Evolutionary conservation across 106 monocot species (phyloP).

Genomic region (Dendrobium chrysotoxum): DNA sequence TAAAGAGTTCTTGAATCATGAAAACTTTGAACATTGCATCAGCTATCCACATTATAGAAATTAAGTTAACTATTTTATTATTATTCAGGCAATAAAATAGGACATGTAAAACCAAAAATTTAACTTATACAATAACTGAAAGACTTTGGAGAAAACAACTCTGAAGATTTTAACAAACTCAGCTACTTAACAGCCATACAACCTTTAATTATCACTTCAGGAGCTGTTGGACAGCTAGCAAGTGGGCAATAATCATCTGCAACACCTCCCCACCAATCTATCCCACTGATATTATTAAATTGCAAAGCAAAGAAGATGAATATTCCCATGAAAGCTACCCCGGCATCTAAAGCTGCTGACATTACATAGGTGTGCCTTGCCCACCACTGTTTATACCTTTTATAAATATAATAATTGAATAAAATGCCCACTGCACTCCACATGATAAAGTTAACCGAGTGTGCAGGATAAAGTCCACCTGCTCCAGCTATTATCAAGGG

Average conservation of each 20-base stretch:
- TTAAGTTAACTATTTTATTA: too few relatives aligned
- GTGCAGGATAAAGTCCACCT: constrained; percentile 47
- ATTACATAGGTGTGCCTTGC: constrained; percentile 70
- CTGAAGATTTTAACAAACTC: too few relatives aligned
- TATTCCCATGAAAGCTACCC: constrained; percentile 84
- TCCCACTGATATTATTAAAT: constrained; percentile 7
- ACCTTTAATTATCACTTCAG: constrained; percentile 30
- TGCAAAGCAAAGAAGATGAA: constrained; percentile 54
- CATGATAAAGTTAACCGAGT: constrained; percentile 48
- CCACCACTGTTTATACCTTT: constrained; percentile 69
- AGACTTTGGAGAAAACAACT: too few relatives aligned
- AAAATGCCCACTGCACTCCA: constrained; percentile 62
- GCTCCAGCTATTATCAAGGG: constrained; percentile 55
- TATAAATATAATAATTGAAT: constrained; percentile 63
- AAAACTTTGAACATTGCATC: too few relatives aligned
- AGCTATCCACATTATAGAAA: too few relatives aligned
- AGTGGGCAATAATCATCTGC: constrained; percentile 37
- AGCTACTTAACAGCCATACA: constrained; percentile 14
- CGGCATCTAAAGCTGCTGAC: constrained; percentile 9
- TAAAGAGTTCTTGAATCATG: too few relatives aligned
- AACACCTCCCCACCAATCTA: constrained; percentile 56
- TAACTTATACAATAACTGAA: too few relatives aligned
- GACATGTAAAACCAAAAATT: too few relatives aligned
- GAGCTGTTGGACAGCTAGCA: constrained; percentile 16
- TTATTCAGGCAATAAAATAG: too few relatives aligned